Evolutionary conservation across 225 moss, liverwort and hornwort species (phyloP), one percentile per base, ranked within the genome.

Genomic region (Anthoceros angustus): DNA sequence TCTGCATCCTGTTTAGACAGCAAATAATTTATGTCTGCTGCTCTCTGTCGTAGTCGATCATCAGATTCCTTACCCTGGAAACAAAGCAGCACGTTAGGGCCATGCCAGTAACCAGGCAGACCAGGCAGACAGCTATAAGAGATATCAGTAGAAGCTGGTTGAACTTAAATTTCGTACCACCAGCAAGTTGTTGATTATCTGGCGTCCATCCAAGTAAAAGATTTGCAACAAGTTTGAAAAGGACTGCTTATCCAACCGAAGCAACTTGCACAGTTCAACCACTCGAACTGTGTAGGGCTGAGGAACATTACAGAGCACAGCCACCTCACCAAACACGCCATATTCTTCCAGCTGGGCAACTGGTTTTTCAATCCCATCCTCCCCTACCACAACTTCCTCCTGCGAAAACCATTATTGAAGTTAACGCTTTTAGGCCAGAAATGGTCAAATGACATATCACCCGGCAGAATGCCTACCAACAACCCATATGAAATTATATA

Each of bases 241-340:
- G 25, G 82, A 46, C 42, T 76, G 74, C 68, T 87, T 85, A 67
- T 89, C 89, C 20, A 92, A 62, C 45, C 92, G 83, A 69, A 98
- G 74, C 64, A 98, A 73, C 74, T 85, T 85, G 49, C 88, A 88
- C 32, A 91, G 60, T 71, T 92, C 85, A 42, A 64, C 67, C 62
- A 88, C 86, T 21, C 89, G 88, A 62, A 87, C 88, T 16, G 86
- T 86, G 75, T 88, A 89, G 10, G 91, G 95, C 69, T 98, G 95
- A 42, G 95, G 86, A 78, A 91, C 91, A 73, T 80, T 88, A 73
- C 95, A 98, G 21, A 98, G 71, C 42, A 98, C 82, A 63, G 88
- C 95, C 25, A 98, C 88, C 74, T 98, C 95, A 39, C 95, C 95
- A 65, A 91, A 73, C 12, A 86, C 79, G 64, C n/a, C 18, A 55